phyloP scores from a whole-genome alignment of 306 rosid species.

The Vigna radiata region DNA sequence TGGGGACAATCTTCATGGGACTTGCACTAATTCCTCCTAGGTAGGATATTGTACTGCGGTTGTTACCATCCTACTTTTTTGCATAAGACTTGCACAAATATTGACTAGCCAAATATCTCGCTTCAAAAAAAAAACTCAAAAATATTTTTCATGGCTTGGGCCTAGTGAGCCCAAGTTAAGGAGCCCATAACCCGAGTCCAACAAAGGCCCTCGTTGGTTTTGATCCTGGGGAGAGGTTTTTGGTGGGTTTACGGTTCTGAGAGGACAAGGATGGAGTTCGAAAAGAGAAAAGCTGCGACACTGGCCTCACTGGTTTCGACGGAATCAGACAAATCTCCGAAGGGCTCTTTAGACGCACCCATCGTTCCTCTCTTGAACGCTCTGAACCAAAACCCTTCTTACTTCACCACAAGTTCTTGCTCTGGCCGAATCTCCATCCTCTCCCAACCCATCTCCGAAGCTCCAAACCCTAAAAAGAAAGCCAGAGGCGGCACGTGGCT shows the following conservation, averaged over 20 bases:
- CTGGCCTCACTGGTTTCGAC: conserved; percentile 65
- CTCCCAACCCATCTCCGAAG: conserved; percentile 59
- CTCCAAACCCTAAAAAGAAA: conserved; percentile 64
- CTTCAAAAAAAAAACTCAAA: background rate
- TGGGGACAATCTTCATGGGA: background rate
- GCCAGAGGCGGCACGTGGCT: conserved; percentile 91
- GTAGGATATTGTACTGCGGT: background rate
- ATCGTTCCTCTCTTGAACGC: conserved; percentile 78
- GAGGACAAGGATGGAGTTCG: conserved; percentile 63
- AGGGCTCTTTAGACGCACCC: conserved; percentile 77
- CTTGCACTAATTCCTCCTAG: background rate
- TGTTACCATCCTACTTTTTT: background rate
- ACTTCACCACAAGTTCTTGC: conserved; percentile 96
- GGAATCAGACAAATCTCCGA: conserved; percentile 81
- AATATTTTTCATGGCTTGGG: background rate
- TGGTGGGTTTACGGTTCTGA: conserved; percentile 4
- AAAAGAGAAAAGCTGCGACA: conserved; percentile 75
- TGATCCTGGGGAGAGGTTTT: conserved; percentile 33
- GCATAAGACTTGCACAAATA: background rate
- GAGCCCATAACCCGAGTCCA: conserved; percentile 7
- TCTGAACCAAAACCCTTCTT: conserved; percentile 68
- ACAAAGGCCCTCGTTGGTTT: background rate
- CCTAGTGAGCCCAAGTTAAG: background rate
- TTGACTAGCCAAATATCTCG: background rate
- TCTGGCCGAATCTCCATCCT: conserved; percentile 92